Evolutionary conservation across 768 basidiomycete species (phyloP).

Genomic region (Daedalea quercina): DNA sequence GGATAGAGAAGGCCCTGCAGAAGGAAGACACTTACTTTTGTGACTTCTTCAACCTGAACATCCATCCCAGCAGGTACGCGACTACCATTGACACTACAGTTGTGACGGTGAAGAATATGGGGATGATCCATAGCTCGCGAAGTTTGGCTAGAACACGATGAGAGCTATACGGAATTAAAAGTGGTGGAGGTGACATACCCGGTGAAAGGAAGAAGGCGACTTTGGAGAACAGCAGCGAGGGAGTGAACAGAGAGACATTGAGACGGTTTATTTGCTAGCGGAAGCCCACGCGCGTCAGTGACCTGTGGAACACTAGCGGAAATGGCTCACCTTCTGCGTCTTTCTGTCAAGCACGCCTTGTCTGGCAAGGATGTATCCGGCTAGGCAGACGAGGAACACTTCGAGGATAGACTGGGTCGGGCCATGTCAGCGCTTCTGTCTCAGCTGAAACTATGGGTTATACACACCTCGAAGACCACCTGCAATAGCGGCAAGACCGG

Average conservation of each 20-base stretch:
- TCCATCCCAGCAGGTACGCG: conserved; percentile 53
- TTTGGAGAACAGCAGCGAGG: conserved; percentile 86
- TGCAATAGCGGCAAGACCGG: too few species aligned
- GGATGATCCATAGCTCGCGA: conserved; percentile 78
- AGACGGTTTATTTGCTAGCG: conserved; percentile 67
- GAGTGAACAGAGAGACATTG: conserved; percentile 87
- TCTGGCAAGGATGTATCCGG: conserved; percentile 75
- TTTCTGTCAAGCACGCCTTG: conserved; percentile 82
- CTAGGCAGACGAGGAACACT: conserved; percentile 80
- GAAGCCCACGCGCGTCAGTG: background rate
- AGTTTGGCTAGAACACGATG: conserved; percentile 49
- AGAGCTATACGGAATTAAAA: conserved; percentile 1
- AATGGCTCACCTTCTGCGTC: conserved; percentile 67
- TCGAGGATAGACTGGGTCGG: conserved; percentile 76
- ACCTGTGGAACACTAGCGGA: background rate
- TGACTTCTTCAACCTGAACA: conserved; percentile 62
- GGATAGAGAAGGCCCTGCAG: background rate
- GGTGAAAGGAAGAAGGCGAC: conserved; percentile 85
- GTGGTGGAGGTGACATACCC: conserved; percentile 31
- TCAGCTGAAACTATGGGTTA: too few species aligned
- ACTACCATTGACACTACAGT: conserved; percentile 65
- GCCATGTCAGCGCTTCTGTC: too few species aligned
- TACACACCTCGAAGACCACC: too few species aligned
- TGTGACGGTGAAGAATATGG: conserved; percentile 77
- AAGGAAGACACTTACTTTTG: conserved; percentile 52